Evolutionary conservation across 2,329 filamentous ascomycete species (phyloP), one percentile per base, ranked within the genome.

Genomic region (Zymoseptoria passerinii): DNA sequence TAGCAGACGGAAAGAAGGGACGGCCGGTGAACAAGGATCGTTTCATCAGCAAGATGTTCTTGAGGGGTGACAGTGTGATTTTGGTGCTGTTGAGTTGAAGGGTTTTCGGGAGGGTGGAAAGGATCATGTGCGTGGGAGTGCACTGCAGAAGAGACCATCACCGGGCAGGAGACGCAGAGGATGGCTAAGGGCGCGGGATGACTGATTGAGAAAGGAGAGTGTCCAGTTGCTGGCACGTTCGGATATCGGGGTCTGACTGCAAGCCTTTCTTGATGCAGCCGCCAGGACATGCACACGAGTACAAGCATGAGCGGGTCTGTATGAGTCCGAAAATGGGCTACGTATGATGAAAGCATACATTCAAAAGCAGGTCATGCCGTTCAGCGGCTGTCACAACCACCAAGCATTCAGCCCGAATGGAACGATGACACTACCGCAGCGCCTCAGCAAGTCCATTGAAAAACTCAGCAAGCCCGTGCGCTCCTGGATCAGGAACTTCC

Each of bases 21-120:
- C 81, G 88, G 69, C 86, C 88, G 50, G 90, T 97, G 63, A 99
- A 99, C 80, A 96, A 97, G 84, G 94, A 99, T 76, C 82, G 94
- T 49, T 96, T 96, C 76, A 94, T 97, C 71, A 95, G 90, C 82
- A 96, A 96, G 80, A 92, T 96, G 92, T 95, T 95, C 74, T 76
- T 95, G 65, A 81, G 90, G 73, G 90, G 90, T 61, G 90, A 95
- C 73, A 91, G 88, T 51, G 90, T 95, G 65, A 92, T 95, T 69
- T 78, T 95, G 66, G 90, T 95, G 61, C 78, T 95, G 67, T 80
- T 95, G 71, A 92, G 88, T 78, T 63, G 62, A 64, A 61, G 19
- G 35, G 48, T 49, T 7, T 56, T 28, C 20, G 35, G 35, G 35
- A 44, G 35, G n/a, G 4, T 44, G 35, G n/a, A 44, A 4, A 5